Evolutionary conservation across 2,329 filamentous ascomycete genomes (phyloP).

Genomic region (Colletotrichum orchidophilum): DNA sequence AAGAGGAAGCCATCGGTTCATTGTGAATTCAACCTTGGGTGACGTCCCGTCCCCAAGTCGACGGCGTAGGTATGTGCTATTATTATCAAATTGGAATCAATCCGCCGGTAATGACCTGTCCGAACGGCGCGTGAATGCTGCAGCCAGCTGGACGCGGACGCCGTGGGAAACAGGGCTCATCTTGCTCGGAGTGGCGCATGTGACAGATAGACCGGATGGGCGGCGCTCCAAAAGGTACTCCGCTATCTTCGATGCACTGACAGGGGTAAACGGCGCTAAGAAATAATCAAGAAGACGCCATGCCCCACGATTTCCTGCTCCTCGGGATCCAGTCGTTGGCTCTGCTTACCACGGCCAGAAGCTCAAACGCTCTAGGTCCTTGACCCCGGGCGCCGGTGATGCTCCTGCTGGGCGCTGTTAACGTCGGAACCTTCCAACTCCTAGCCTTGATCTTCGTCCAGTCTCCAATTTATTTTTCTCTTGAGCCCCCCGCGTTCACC

Average conservation of each 20-base stretch:
- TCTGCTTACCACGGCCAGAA: not conserved
- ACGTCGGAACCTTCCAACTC: conserved; percentile 13
- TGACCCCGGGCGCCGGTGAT: conserved; percentile 3
- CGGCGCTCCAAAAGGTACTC: conserved; percentile 11
- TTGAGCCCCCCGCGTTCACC: conserved; percentile 1
- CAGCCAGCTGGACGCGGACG: conserved; percentile 17
- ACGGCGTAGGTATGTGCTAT: not conserved
- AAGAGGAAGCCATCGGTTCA: not conserved
- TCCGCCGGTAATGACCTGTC: conserved; percentile 9
- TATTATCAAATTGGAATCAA: not conserved
- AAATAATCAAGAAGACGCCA: conserved; percentile 36
- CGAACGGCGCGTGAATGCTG: conserved; percentile 18
- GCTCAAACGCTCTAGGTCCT: conserved; percentile 4
- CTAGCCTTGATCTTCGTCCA: not conserved
- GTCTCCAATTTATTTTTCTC: conserved; percentile 24
- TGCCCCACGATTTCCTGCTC: conserved; percentile 34
- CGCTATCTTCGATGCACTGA: conserved; percentile 12
- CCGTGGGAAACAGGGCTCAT: conserved; percentile 24
- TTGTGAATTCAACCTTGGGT: not conserved
- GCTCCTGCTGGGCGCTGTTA: not conserved
- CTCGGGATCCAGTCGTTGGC: conserved; percentile 12
- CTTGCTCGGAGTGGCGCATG: conserved; percentile 33
- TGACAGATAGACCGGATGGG: conserved; percentile 37
- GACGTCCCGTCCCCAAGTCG: not conserved
- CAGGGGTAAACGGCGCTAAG: conserved; percentile 31